These are phyloP conservation scores for Platanthera guangdongensis DNA, from an alignment of 106 monocot genomes.

Conservation along the genomic window DNA sequence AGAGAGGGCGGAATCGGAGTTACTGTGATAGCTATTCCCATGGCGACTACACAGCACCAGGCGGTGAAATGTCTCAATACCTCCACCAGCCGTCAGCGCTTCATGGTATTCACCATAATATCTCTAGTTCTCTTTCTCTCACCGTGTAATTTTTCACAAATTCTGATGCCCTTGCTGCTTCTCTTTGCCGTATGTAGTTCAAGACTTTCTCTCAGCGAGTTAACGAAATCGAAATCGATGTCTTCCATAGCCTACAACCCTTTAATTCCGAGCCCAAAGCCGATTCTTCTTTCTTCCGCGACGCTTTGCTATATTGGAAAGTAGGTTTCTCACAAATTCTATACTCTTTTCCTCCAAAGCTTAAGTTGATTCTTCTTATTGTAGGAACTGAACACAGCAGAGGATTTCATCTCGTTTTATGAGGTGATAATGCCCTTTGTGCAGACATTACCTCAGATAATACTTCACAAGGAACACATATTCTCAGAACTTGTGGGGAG, in stretches of 20 bases:
- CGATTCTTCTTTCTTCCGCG: conserved; percentile 73
- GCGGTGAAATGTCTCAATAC: conserved; percentile 80
- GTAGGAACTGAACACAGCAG: conserved; percentile 87
- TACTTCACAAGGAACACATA: conserved; percentile 70
- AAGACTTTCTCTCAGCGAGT: conserved; percentile 69
- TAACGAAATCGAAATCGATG: conserved; percentile 71
- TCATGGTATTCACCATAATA: conserved; percentile 37
- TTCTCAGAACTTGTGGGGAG: conserved; percentile 56
- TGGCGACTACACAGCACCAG: conserved; percentile 38
- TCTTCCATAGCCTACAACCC: conserved; percentile 60
- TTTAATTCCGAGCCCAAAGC: conserved; percentile 49
- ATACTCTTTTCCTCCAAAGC: background rate
- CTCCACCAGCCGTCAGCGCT: conserved; percentile 45
- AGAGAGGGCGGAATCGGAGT: background rate
- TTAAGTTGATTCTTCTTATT: background rate
- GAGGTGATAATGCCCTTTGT: conserved; percentile 74
- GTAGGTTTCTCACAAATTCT: conserved; percentile 20
- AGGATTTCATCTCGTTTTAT: conserved; percentile 87
- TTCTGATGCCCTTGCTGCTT: background rate
- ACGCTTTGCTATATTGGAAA: conserved; percentile 71
- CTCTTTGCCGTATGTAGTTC: conserved; percentile 38
- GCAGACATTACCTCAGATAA: conserved; percentile 76
- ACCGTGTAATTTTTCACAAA: background rate
- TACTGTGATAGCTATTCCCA: background rate
- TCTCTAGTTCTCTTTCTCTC: background rate